Conservation (phyloP, 2,329 filamentous ascomycete genomes). For the Fusarium proliferatum region DNA sequence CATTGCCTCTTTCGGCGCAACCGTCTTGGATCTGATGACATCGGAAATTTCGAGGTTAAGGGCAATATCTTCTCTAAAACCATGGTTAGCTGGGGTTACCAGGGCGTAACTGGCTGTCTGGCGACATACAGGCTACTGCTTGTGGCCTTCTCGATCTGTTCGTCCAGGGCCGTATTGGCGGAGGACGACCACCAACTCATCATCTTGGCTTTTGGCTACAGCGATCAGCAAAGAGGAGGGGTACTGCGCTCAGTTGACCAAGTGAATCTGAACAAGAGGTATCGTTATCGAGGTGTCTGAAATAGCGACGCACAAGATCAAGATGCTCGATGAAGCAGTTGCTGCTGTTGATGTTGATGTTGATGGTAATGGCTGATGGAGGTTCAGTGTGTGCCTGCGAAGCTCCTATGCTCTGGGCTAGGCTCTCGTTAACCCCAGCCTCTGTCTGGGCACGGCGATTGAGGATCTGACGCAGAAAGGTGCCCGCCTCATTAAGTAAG, state of each 20-base stretch:
- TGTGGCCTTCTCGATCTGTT: conserved; percentile 96
- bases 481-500: conserved; percentile 32
- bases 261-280: background rate
- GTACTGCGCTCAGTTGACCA: background rate
- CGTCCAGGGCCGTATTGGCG: conserved; percentile 89
- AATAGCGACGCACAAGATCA: conserved; percentile 4
- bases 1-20: conserved; percentile 98
- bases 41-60: conserved; percentile 99
- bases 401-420: conserved; percentile 18
- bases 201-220: conserved; percentile 54
- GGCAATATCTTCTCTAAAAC: conserved; percentile 87
- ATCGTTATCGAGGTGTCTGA: background rate
- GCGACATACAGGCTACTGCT: conserved; percentile 84
- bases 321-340: conserved; percentile 20
- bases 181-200: conserved; percentile 99
- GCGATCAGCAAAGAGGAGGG: conserved; percentile 8
- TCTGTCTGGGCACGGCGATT: conserved; percentile 36
- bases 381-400: conserved; percentile 22
- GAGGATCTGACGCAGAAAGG: conserved; percentile 36
- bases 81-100: conserved; percentile 19
- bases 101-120: conserved; percentile 23
- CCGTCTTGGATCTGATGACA: conserved; percentile 95
- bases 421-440: conserved; percentile 41
- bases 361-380: conserved; percentile 36
- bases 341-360: conserved; percentile 6